Evolutionary conservation across 345 rosid species (phyloP).

Genomic region (Dimocarpus longan): DNA sequence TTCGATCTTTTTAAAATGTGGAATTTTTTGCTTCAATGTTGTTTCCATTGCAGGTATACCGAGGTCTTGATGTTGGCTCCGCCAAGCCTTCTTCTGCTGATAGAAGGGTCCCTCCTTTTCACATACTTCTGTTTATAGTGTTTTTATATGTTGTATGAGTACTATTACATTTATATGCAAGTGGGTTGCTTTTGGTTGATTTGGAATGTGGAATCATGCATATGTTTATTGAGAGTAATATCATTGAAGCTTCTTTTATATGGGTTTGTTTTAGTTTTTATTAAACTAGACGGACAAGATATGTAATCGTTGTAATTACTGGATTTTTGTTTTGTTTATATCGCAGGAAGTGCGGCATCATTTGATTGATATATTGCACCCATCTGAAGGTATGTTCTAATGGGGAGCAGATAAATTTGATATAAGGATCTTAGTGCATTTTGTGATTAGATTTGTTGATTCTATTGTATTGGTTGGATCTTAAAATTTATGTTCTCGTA

Average conservation of each 20-base stretch:
- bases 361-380: constrained; percentile 79
- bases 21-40: background rate
- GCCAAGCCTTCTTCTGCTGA: constrained; percentile 71
- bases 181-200: background rate
- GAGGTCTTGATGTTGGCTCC: constrained; percentile 85
- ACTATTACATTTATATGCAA: too few species aligned
- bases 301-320: background rate
- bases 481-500: background rate
- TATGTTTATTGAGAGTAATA: background rate
- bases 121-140: background rate
- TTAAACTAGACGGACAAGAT: background rate
- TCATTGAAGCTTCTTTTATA: too few species aligned
- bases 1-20: too few species aligned
- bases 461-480: constrained; percentile 2
- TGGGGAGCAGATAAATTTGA: constrained; percentile 13
- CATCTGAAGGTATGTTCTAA: constrained; percentile 65
- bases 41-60: constrained; percentile 59
- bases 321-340: background rate
- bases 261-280: background rate
- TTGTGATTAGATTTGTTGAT: constrained; percentile 10
- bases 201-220: background rate
- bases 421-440: constrained; percentile 10
- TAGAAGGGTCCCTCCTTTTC: constrained; percentile 56
- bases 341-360: constrained; percentile 86
- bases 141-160: background rate